Conservation (phyloP, 306 rosid species). For the Acacia acuminata region DNA sequence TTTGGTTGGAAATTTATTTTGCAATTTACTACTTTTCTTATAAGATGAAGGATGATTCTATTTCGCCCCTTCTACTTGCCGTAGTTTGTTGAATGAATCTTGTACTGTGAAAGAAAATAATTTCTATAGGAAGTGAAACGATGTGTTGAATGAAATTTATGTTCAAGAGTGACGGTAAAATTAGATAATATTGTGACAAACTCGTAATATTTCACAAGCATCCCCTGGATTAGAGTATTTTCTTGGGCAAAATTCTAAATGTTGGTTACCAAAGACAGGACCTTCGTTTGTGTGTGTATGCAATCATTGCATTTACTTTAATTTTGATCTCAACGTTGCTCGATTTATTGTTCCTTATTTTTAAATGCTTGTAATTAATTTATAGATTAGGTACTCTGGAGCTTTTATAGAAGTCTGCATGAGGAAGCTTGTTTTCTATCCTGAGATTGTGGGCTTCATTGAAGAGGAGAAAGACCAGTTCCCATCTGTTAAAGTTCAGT, state of each 20-base stretch:
- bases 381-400: conserved; percentile 81
- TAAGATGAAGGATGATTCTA: conserved; percentile 1
- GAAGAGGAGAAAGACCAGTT: conserved; percentile 86
- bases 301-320: conserved; percentile 13
- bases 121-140: background rate
- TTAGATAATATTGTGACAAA: conserved; percentile 5
- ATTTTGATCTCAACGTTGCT: conserved; percentile 12
- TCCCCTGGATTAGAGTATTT: background rate
- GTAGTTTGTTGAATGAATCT: background rate
- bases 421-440: conserved; percentile 95
- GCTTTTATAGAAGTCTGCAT: conserved; percentile 90
- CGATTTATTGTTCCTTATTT: background rate
- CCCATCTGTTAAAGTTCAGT: conserved; percentile 75
- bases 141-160: background rate
- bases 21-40: background rate
- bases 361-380: background rate
- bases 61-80: background rate
- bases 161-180: conserved; percentile 12
- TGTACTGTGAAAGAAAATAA: background rate
- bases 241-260: background rate
- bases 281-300: background rate
- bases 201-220: background rate
- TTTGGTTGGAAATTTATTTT: conserved; percentile 14
- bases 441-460: conserved; percentile 86
- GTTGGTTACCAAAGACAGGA: background rate